These are phyloP conservation scores for Colletotrichum sp. DNA, from an alignment of 2,329 filamentous ascomycete genomes.

Conservation along the genomic window DNA sequence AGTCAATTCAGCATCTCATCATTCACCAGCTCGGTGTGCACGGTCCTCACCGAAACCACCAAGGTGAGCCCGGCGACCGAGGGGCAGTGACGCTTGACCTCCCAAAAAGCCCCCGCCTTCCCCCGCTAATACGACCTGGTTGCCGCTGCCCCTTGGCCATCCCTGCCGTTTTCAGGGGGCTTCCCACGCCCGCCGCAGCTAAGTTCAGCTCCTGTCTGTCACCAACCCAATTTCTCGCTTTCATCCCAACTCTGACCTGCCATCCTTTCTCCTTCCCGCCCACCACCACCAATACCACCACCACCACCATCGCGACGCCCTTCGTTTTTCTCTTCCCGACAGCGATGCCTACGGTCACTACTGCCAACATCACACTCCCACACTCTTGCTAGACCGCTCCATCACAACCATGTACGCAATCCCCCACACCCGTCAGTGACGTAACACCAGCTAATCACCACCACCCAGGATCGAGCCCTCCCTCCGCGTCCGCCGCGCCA, in stretches of 20 bases:
- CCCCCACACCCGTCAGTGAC: background rate
- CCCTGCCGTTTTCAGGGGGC: conserved; percentile 10
- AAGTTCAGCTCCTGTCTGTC: conserved; percentile 11
- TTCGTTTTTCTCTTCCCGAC: background rate
- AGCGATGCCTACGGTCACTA: background rate
- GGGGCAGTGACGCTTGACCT: background rate
- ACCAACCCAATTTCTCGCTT: background rate
- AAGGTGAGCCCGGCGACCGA: background rate
- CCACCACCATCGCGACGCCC: background rate
- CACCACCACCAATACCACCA: background rate
- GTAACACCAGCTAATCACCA: background rate
- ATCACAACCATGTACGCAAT: background rate
- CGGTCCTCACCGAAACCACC: background rate
- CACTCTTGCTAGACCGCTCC: background rate
- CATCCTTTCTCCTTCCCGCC: background rate
- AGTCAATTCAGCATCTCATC: background rate
- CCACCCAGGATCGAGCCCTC: conserved; percentile 73
- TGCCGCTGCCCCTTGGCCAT: background rate
- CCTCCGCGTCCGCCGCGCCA: conserved; percentile 80
- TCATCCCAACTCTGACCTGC: conserved; percentile 1
- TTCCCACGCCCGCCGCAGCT: background rate
- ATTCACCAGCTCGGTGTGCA: background rate
- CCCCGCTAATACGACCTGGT: background rate
- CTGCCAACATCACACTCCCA: background rate
- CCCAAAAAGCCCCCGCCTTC: background rate